phyloP scores from a whole-genome alignment of 352 stramenopile genomes.

The Phytopythium sindhum region DNA sequence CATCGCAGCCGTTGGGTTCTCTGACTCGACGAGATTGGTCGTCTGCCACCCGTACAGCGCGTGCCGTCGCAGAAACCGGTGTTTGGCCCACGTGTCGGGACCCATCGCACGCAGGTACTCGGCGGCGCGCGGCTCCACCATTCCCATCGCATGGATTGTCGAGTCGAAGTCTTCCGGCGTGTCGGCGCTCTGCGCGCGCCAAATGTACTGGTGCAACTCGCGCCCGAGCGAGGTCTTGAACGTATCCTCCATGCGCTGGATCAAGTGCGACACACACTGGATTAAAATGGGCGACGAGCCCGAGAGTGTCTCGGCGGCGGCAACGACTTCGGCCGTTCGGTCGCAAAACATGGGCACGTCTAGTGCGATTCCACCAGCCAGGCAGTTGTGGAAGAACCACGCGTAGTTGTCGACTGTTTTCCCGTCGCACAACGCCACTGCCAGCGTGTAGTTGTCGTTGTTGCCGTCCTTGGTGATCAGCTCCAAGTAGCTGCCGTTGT shows the following conservation, averaged over 20 bases:
- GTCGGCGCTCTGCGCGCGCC: conserved; percentile 28
- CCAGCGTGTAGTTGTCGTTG: conserved; percentile 28
- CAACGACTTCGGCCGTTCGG: conserved; percentile 20
- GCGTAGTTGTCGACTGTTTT: conserved; percentile 29
- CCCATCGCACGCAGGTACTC: conserved; percentile 22
- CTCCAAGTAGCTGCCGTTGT: conserved; percentile 29
- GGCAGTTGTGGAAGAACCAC: conserved; percentile 42
- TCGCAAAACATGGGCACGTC: conserved; percentile 38
- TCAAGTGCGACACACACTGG: conserved; percentile 33
- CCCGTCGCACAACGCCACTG: conserved; percentile 32
- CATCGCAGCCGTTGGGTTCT: conserved; percentile 16
- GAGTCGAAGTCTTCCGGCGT: conserved; percentile 26
- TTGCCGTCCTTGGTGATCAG: conserved; percentile 41
- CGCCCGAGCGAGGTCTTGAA: conserved; percentile 25
- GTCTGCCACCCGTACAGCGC: conserved; percentile 38
- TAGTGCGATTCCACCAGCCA: conserved; percentile 21
- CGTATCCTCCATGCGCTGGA: conserved; percentile 23
- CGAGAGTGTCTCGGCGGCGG: conserved; percentile 24
- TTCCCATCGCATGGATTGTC: conserved; percentile 15
- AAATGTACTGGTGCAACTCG: conserved; percentile 20
- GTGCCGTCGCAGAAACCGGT: conserved; percentile 32
- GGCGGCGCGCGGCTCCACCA: conserved; percentile 15
- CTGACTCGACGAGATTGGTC: conserved; percentile 19
- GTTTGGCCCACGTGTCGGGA: conserved; percentile 32
- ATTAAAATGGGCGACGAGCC: conserved; percentile 30